Conservation (phyloP, 1,284 basidiomycete species). For the Cutaneotrichosporon cyanovorans region DNA sequence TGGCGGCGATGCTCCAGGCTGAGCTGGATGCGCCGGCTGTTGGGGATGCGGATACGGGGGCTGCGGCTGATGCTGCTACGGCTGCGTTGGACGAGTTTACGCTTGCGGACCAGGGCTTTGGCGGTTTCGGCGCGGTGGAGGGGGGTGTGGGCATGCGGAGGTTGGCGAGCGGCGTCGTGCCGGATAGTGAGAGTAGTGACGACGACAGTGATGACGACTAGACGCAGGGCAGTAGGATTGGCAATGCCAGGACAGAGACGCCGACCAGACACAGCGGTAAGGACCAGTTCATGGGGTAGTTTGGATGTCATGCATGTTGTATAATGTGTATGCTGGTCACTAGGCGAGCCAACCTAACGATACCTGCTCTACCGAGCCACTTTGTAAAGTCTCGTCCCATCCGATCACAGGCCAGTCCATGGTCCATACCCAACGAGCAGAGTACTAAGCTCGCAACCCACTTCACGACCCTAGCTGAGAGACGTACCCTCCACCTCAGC, state of each 20-base stretch:
- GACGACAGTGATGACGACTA: conserved; percentile 23
- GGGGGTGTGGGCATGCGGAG: conserved; percentile 36
- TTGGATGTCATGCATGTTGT: conserved; percentile 3
- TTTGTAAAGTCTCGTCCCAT: not conserved
- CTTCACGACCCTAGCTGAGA: no score
- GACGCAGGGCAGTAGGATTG: no score
- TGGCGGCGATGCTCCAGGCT: conserved; percentile 31
- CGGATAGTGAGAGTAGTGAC: conserved; percentile 20
- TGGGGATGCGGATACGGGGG: conserved; percentile 3
- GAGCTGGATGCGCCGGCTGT: conserved; percentile 43
- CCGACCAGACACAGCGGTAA: no score
- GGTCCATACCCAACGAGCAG: no score
- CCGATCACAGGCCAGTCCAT: not conserved
- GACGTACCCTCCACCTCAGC: no score
- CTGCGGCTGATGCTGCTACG: conserved; percentile 14
- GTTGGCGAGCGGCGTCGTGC: conserved; percentile 21
- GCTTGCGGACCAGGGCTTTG: conserved; percentile 2
- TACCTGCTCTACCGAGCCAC: no score
- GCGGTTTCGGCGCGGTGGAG: conserved; percentile 17
- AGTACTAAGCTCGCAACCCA: no score
- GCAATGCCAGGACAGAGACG: no score
- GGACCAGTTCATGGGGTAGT: not conserved
- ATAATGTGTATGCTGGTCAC: no score
- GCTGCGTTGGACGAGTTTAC: conserved; percentile 18
- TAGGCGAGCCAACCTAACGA: no score